Base-by-base conservation (phyloP, 2,329 filamentous ascomycete genomes). In the Penicillium sp. region DNA sequence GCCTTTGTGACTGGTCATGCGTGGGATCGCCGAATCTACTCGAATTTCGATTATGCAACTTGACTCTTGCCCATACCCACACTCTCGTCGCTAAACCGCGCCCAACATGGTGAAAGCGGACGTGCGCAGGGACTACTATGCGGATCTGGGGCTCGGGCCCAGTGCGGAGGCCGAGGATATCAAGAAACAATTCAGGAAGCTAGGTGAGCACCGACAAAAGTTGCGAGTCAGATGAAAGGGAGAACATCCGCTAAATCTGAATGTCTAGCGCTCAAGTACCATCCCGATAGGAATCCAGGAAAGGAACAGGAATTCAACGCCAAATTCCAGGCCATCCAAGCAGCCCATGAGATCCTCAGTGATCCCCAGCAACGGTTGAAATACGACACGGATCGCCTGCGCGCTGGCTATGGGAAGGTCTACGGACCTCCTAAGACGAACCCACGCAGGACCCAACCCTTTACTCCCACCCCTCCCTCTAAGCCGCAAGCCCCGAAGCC, bases 211-310 rank as follows among this genome's bases (percentile, higher is more conserved):
- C 25, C 6, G 25, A 13, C 5, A n/a, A 13, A 13, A 6, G 7
- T 23, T 27, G 10, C 14, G 25, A 4, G 11, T 7, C 21, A 1
- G 21, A n/a, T 23, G 21, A 23, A 23, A 7, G 21, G 21, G 21
- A 11, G 4, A 9, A 27, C 14, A 13, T n/a, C n/a, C 18, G 34
- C 42, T 56, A 27, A 59, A 31, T n/a, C 7, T 23, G 20, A 19
- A 23, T 28, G 41, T 15, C 11, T 33, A 88, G 88, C 88, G 33
- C 73, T 94, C 32, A 86, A 86, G 64, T 94, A 86, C 58, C 89
- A 95, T 59, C 89, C 89, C 6, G 89, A 95, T 63, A 84, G 89
- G 44, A 94, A 95, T 59, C 87, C 84, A 8, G 89, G 89, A 36
- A 80, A 79, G 58, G 88, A 94, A 67, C 69, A 79, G 41, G 87